These are phyloP conservation scores for Pseudogymnoascus sp. DNA, from an alignment of 2,329 filamentous ascomycete species.

Conservation along the genomic window DNA sequence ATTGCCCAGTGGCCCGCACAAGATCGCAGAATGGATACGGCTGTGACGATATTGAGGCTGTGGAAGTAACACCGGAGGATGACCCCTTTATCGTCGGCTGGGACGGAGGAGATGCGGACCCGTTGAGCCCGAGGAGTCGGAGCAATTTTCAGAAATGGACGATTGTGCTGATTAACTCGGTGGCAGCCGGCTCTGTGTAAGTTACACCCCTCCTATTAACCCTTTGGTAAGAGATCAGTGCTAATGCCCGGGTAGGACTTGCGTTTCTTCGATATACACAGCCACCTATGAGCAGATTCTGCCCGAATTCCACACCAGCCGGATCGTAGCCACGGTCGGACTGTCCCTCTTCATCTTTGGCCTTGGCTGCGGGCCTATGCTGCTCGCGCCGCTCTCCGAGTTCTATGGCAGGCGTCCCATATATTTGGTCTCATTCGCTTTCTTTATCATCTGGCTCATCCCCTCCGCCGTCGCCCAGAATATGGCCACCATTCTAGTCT, in stretches of 20 bases:
- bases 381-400: slow-evolving; percentile 46
- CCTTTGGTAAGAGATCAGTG: background rate
- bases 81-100: slow-evolving; percentile 62
- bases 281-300: slow-evolving; percentile 72
- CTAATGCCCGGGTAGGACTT: slow-evolving; percentile 50
- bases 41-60: slow-evolving; percentile 19
- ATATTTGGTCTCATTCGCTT: slow-evolving; percentile 64
- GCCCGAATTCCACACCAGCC: slow-evolving; percentile 62
- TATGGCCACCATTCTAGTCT: slow-evolving; percentile 69
- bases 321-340: slow-evolving; percentile 68
- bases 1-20: background rate
- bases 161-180: slow-evolving; percentile 65
- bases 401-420: slow-evolving; percentile 79
- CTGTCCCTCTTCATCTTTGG: slow-evolving; percentile 78
- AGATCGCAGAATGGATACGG: slow-evolving; percentile 28
- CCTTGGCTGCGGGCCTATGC: slow-evolving; percentile 49
- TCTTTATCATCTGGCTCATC: slow-evolving; percentile 73
- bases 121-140: slow-evolving; percentile 65
- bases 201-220: slow-evolving; percentile 30
- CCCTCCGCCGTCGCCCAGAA: slow-evolving; percentile 76
- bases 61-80: slow-evolving; percentile 22
- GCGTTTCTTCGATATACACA: slow-evolving; percentile 81
- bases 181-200: slow-evolving; percentile 70
- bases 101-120: slow-evolving; percentile 64
- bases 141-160: slow-evolving; percentile 62